Base-by-base conservation (phyloP, 768 basidiomycete genomes). In the Thelephora ganbajun region DNA sequence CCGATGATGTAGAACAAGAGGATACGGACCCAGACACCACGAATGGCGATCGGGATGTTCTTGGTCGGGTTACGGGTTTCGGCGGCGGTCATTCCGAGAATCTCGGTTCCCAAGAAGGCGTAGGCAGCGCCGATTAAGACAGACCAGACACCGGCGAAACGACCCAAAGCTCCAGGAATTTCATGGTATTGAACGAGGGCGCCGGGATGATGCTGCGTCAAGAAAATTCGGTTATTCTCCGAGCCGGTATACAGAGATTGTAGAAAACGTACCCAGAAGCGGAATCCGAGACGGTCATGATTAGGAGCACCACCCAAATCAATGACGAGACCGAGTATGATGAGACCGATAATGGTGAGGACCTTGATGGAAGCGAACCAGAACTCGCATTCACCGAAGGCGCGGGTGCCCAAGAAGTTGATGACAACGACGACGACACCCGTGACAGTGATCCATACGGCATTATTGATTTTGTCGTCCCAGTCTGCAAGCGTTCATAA, bases 321-420 rank as follows among this genome's bases (percentile, higher is more conserved):
- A 49, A 78, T 64, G 47, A 78, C 59, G 53, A 76, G 64, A 46
- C 69, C 70, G 51, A 72, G 62, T 52, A 78, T 62, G 35, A 66
- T 65, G 22, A 67, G 50, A 44, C 63, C 63, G 30, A 66, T 52
- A 48, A 70, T 56, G 35, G 77, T 62, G 46, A 71, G 54, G 47
- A 76, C 69, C 63, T 71, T 69, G 58, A 70, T 61, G 26, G 57
- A 58, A 43, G 61, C 71, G 55, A 76, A 76, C 60, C 66, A 72
- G 57, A 80, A 77, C 58, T 79, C 77, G 37, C 69, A 62, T 54
- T 70, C 70, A 14, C 76, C 77, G 50, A 73, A 78, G 6, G 52
- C 55, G 16, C 58, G 45, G 7, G 56, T 70, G 47, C 56, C 70
- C 34, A 67, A 57, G 46, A 64, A 63, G 54, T 68, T 68, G 63